Evolutionary conservation across 2,329 filamentous ascomycete species (phyloP).

Genomic region (Daldinia sp.): DNA sequence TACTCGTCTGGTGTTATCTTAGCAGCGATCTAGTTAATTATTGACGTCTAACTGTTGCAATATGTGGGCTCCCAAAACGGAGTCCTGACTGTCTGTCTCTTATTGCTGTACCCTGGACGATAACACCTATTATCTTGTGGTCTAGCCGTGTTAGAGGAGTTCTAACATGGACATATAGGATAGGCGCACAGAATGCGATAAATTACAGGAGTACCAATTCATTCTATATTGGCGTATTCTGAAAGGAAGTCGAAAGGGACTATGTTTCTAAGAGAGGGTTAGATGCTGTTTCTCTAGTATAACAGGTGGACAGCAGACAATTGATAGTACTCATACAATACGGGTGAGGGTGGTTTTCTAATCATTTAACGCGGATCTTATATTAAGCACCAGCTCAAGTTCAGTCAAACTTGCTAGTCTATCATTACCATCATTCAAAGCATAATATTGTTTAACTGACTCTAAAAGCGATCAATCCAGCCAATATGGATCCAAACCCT

Average conservation of each 20-base stretch:
- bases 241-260: not conserved
- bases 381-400: too few relatives aligned
- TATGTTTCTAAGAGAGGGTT: not conserved
- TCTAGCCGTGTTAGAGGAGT: too few relatives aligned
- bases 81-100: not conserved
- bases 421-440: not conserved
- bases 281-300: too few relatives aligned
- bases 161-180: not conserved
- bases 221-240: not conserved
- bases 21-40: not conserved
- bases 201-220: not conserved
- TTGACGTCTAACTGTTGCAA: not conserved
- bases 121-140: not conserved
- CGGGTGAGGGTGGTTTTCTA: too few relatives aligned
- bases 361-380: too few relatives aligned
- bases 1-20: not conserved
- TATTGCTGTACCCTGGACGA: not conserved
- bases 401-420: too few relatives aligned
- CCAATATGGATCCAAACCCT: constrained; percentile 57
- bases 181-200: not conserved
- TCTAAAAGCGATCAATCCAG: constrained; percentile 44
- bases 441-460: not conserved
- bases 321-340: too few relatives aligned
- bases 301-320: too few relatives aligned
- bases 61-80: not conserved